Evolutionary conservation across 331 rosid species (phyloP).

Genomic region (Dryas integrifolia): DNA sequence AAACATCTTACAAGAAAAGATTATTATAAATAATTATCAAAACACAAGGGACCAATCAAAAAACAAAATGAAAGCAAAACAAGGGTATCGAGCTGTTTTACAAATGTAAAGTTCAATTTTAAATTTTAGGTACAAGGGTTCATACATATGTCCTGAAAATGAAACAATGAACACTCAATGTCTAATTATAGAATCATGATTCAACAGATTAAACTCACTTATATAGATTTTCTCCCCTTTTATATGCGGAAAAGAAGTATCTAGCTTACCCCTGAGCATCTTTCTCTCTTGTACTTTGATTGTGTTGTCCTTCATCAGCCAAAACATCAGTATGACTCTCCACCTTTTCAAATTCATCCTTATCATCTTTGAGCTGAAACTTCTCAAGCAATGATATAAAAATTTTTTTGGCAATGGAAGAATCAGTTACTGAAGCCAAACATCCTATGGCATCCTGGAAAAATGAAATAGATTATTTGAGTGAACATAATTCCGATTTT

Average conservation of each 20-base stretch:
- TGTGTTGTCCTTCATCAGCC: conserved; percentile 32
- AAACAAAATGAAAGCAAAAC: not conserved
- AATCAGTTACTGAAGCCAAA: conserved; percentile 76
- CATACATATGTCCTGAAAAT: not conserved
- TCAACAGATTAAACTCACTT: not conserved
- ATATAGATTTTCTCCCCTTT: not conserved
- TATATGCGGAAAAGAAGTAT: not conserved
- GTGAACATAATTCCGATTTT: not conserved
- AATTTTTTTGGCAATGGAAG: conserved; percentile 51
- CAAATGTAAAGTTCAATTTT: not conserved
- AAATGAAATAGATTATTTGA: conserved; percentile 13
- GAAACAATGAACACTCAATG: not conserved
- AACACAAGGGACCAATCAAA: not conserved
- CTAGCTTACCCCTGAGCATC: conserved; percentile 53
- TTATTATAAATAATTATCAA: not conserved
- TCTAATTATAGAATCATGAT: not conserved
- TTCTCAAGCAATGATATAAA: conserved; percentile 53
- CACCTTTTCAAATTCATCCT: conserved; percentile 38
- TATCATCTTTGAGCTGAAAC: conserved; percentile 45
- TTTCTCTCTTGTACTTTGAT: conserved; percentile 39
- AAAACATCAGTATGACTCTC: conserved; percentile 28
- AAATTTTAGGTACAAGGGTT: not conserved
- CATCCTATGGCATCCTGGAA: conserved; percentile 81
- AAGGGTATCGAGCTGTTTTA: not conserved
- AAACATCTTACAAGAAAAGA: not conserved